A percentile compares a stretch with the other conserved stretches of the same genome.
phyloP scores from a whole-genome alignment of 208 protist species.

The Endotrypanum monterogeii region DNA sequence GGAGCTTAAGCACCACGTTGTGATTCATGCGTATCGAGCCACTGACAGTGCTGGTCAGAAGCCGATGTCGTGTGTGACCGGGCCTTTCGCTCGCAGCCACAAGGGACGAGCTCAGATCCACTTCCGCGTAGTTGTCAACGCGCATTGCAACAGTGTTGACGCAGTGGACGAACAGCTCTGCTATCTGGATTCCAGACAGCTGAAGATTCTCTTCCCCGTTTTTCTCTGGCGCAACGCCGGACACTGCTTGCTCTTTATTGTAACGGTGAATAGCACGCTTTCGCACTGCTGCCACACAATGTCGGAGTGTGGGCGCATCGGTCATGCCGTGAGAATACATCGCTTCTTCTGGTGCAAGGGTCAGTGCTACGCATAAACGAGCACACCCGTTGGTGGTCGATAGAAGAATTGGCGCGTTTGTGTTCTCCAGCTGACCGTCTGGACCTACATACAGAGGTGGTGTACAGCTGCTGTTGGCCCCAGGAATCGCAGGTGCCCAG shows the following conservation, averaged over 20 bases:
- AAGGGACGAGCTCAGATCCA: slow-evolving; percentile 62
- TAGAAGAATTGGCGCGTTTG: slow-evolving; percentile 25
- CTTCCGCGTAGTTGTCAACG: slow-evolving; percentile 65
- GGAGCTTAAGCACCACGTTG: slow-evolving; percentile 38
- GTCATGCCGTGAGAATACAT: background rate
- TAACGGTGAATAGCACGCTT: slow-evolving; percentile 30
- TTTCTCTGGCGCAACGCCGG: background rate
- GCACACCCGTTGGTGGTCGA: slow-evolving; percentile 29
- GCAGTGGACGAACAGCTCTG: slow-evolving; percentile 23
- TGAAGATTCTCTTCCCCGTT: background rate
- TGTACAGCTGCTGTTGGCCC: slow-evolving; percentile 7
- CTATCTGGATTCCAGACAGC: slow-evolving; percentile 8
- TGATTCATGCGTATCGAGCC: slow-evolving; percentile 51
- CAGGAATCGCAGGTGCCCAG: slow-evolving; percentile 13
- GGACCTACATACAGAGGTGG: slow-evolving; percentile 15
- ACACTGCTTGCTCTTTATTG: slow-evolving; percentile 7
- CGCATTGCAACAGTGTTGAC: slow-evolving; percentile 43
- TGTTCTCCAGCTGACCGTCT: slow-evolving; percentile 14
- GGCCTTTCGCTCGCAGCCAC: slow-evolving; percentile 35
- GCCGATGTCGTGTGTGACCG: slow-evolving; percentile 34
- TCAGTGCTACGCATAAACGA: slow-evolving; percentile 36
- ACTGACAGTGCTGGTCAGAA: slow-evolving; percentile 41
- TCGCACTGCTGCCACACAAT: slow-evolving; percentile 20
- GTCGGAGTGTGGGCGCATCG: slow-evolving; percentile 11
- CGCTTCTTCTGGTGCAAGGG: background rate